These are phyloP conservation scores for Fusarium austroafricanum DNA, from an alignment of 2,329 filamentous ascomycete genomes.

Conservation along the genomic window DNA sequence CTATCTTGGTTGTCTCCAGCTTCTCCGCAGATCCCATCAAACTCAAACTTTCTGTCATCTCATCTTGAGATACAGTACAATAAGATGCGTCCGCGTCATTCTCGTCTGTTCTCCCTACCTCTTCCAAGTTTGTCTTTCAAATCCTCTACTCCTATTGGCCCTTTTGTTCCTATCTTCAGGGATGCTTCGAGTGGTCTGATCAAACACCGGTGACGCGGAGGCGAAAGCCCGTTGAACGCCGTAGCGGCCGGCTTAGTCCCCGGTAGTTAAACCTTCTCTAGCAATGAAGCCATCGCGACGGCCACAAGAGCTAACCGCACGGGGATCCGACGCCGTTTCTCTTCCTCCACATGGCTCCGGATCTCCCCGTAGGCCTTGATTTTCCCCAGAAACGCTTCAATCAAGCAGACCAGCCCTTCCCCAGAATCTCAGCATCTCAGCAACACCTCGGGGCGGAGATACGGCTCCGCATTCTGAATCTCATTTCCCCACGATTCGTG, in stretches of 20 bases:
- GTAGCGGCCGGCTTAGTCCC: slow-evolving; percentile 15
- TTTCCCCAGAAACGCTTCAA: not conserved
- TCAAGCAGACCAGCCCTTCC: not conserved
- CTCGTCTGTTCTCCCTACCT: not conserved
- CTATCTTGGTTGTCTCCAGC: not conserved
- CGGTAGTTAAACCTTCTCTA: not conserved
- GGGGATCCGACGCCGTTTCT: slow-evolving; percentile 16
- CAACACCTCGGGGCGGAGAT: slow-evolving; percentile 5
- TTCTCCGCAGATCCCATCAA: slow-evolving; percentile 17
- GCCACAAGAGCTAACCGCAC: not conserved
- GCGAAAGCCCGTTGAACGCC: slow-evolving; percentile 28
- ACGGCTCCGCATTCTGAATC: slow-evolving; percentile 18
- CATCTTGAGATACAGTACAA: not conserved
- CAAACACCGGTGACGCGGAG: slow-evolving; percentile 16
- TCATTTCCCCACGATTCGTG: slow-evolving; percentile 7
- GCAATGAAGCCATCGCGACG: not conserved
- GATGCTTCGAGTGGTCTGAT: slow-evolving; percentile 25
- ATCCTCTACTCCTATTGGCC: slow-evolving; percentile 1
- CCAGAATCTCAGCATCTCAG: not conserved
- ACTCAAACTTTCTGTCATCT: not conserved
- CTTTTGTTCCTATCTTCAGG: not conserved
- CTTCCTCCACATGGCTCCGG: not conserved
- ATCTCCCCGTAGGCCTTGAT: not conserved
- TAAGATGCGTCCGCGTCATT: slow-evolving; percentile 15
- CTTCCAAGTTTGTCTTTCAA: not conserved